A percentile compares a stretch with the other conserved stretches of the same genome.
These are phyloP conservation scores for Cytospora schulzeri DNA, from an alignment of 2,329 filamentous ascomycete species.

Conservation along the genomic window DNA sequence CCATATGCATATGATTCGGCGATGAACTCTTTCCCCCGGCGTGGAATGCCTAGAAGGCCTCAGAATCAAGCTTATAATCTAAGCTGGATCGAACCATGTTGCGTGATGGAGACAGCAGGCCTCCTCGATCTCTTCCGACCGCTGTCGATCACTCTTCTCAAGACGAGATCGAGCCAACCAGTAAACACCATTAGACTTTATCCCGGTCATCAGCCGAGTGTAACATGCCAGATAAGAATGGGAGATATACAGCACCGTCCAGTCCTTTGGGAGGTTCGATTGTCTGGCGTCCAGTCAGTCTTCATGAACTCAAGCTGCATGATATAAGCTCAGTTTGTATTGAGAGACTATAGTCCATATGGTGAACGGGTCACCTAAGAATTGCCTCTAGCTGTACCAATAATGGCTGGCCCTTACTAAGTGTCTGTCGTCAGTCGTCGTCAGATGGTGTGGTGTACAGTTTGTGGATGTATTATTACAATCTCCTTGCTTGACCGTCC, in stretches of 20 bases:
- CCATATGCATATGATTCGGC: not conserved
- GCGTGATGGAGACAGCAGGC: not conserved
- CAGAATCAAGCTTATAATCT: not conserved
- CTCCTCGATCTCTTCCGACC: not conserved
- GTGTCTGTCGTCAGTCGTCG: constrained; percentile 15
- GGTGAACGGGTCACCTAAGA: not conserved
- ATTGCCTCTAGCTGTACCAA: constrained; percentile 1
- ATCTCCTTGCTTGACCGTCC: constrained; percentile 8
- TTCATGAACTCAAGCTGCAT: not conserved
- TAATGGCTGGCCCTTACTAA: constrained; percentile 7
- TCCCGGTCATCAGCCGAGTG: not conserved
- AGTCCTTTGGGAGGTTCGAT: not conserved
- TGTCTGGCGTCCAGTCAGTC: not conserved
- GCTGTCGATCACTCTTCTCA: not conserved
- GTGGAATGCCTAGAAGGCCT: not conserved
- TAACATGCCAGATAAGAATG: not conserved
- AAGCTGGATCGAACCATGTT: not conserved
- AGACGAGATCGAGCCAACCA: not conserved
- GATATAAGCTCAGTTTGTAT: not conserved
- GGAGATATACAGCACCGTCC: not conserved
- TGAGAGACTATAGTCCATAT: constrained; percentile 6
- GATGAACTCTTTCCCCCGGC: not conserved
- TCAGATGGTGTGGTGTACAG: constrained; percentile 25
- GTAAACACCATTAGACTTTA: not conserved
- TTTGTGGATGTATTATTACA: constrained; percentile 26